phyloP scores from a whole-genome alignment of 352 stramenopile species.

The Globisporangium spinosum region DNA sequence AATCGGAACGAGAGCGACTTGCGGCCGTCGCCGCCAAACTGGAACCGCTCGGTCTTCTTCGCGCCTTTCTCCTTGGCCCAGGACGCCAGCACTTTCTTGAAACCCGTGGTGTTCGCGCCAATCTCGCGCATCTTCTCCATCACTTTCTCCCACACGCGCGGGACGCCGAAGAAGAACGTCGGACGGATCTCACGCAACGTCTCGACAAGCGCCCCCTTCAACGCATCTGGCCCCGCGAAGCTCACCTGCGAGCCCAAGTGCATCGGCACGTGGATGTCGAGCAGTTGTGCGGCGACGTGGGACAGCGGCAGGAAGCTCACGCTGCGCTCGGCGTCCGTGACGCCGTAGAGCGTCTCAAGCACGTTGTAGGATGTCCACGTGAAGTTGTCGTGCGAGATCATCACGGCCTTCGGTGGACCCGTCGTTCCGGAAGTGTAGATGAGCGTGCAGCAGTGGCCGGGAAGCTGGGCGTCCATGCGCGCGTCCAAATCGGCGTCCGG shows the following conservation, averaged over 20 bases:
- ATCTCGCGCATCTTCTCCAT: constrained; percentile 75
- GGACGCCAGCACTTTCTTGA: constrained; percentile 81
- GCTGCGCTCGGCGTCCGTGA: constrained; percentile 50
- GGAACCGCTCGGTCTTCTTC: constrained; percentile 50
- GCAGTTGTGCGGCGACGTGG: constrained; percentile 73
- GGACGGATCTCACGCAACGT: constrained; percentile 65
- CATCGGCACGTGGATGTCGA: constrained; percentile 77
- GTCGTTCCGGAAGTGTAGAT: constrained; percentile 91
- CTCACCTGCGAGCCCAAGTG: constrained; percentile 60
- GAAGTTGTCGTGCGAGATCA: constrained; percentile 79
- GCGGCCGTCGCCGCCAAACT: constrained; percentile 60
- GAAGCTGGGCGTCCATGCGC: constrained; percentile 44
- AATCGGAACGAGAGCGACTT: constrained; percentile 70
- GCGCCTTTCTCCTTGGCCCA: constrained; percentile 79
- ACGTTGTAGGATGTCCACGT: constrained; percentile 60
- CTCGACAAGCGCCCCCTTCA: constrained; percentile 61
- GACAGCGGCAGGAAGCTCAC: constrained; percentile 84
- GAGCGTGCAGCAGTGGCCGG: constrained; percentile 71
- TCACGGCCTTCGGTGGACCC: constrained; percentile 59
- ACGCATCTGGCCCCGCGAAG: constrained; percentile 69
- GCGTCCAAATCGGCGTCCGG: constrained; percentile 26
- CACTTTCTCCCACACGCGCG: constrained; percentile 87
- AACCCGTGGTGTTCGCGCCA: constrained; percentile 48
- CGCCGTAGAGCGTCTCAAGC: constrained; percentile 45
- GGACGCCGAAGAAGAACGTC: constrained; percentile 82